Base-by-base conservation (phyloP, 768 basidiomycete species). In the Psilocybe tampanensis region DNA sequence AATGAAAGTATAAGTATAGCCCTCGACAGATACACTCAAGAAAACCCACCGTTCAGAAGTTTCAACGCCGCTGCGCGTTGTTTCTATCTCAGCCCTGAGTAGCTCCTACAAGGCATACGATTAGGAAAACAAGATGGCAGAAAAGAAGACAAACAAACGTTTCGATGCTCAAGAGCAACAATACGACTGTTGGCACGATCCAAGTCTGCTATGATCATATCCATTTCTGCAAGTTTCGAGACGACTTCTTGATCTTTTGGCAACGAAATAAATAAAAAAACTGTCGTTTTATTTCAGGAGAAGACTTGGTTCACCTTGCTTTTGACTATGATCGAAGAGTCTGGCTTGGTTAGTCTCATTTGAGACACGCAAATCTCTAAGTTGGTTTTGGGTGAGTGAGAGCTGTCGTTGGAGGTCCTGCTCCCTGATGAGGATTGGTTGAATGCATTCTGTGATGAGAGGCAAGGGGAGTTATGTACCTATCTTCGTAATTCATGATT, bases 151-250 rank as follows among this genome's bases (percentile, higher is more conserved):
- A 44, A 8, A 69, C 83, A 54, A 61, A 94, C 94, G 75, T 99
- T 98, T 49, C 97, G 83, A 60, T 95, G 83, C 72, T 98, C 96
- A 34, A 98, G 90, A 2, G 90, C 86, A 0, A 91, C 93, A 2
- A 98, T 91, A 17, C 96, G 86, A 65, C 86, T 91, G 66, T 95
- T 98, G n/a, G 97, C 95, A 17, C 94, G 84, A 64, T 95, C 94
- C 41, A 98, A 78, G 74, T 99, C 97, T 12, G 90, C 92, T 22
- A 92, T 89, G 64, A 98, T 86, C 86, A 98, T 91, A 67, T 99
- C 97, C 55, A 96, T 82, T 69, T 99, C 96, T 0, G 92, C 89
- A 19, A 98, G 82, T 61, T 94, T 91, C 1, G 94, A 84, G 4
- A 94, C 81, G 9, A 92, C 89, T 68, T 98, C 96, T 67, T 97